Base-by-base conservation (phyloP, 1,284 basidiomycete genomes). In the Cutaneotrichosporon cyanovorans region DNA sequence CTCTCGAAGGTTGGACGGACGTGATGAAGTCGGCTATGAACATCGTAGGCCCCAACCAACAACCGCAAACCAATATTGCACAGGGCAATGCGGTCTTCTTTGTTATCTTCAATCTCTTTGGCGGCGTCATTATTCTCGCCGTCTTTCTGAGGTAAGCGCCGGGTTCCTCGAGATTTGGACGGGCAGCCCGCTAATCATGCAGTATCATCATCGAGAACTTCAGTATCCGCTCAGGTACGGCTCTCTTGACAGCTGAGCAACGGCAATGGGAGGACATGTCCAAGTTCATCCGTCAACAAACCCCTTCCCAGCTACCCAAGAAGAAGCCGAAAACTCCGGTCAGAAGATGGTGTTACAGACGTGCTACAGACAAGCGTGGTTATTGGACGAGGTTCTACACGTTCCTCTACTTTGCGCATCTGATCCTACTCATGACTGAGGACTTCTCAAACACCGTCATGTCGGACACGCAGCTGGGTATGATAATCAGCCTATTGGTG, bases 161-260 rank as follows among this genome's bases (percentile, higher is more conserved):
- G 25, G n/a, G 76, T 61, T 11, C n/a, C n/a, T n/a, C 25, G 25
- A 12, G 25, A 28, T 28, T 12, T 28, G 7, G 25, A 7, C 25
- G 8, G 7, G 8, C 8, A 7, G 7, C 12, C 25, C 25, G 10
- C 9, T 25, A 2, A n/a, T 37, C 14, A 11, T 4, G 18, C 51
- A 70, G 68, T 74, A 90, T 96, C 67, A 95, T 96, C 69, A 96
- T 97, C 62, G 85, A 85, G 45, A 95, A 95, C 69, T 96, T 96
- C 73, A 83, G 81, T 55, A 81, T 82, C 18, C 83, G 81, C 61
- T 92, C 87, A 6, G 90, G 90, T 25, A 80, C 80, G 30, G 90
- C 85, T 5, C 81, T 86, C 48, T 74, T 87, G 38, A 97, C 91
- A 0, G 80, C 83, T 44, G 79, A 88, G n/a, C 93, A 97, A 66